Evolutionary conservation across 768 basidiomycete species (phyloP).

Genomic region (Amanita pallidorosea): DNA sequence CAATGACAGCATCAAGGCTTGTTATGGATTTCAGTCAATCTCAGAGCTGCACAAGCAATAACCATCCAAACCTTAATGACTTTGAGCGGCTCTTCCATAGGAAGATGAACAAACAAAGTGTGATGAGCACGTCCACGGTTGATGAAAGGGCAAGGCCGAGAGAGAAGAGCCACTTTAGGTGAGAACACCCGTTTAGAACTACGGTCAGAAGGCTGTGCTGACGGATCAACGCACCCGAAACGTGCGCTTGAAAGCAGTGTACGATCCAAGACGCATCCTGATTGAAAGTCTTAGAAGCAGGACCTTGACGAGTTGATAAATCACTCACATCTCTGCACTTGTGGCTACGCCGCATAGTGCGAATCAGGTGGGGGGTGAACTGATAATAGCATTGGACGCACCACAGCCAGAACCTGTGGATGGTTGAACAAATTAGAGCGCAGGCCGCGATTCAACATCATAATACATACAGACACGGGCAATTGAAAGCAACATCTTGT

Average conservation of each 20-base stretch:
- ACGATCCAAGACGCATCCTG: slow-evolving; percentile 13
- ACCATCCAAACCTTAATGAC: slow-evolving; percentile 17
- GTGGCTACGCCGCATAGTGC: slow-evolving; percentile 8
- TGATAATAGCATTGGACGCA: not conserved
- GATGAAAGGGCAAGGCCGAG: slow-evolving; percentile 31
- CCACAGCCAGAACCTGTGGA: slow-evolving; percentile 2
- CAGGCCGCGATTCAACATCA: too few species aligned
- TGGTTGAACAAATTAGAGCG: not conserved
- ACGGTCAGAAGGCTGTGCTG: not conserved
- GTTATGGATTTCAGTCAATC: not conserved
- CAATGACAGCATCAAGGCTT: slow-evolving; percentile 26
- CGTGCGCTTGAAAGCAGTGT: slow-evolving; percentile 10
- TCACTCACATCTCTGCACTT: slow-evolving; percentile 15
- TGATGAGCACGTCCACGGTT: slow-evolving; percentile 26
- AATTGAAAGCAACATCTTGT: slow-evolving; percentile 14
- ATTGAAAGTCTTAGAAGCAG: not conserved
- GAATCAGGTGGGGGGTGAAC: not conserved
- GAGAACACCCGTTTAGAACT: not conserved
- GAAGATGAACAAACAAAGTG: slow-evolving; percentile 21
- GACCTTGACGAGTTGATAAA: not conserved
- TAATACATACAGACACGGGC: slow-evolving; percentile 13
- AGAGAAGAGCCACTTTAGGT: slow-evolving; percentile 30
- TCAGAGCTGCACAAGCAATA: not conserved
- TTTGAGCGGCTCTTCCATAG: slow-evolving; percentile 20
- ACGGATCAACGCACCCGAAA: slow-evolving; percentile 10